These are phyloP conservation scores for Rhizomucor pusillus DNA, from an alignment of 371 early-diverging fungal species.

Conservation along the genomic window DNA sequence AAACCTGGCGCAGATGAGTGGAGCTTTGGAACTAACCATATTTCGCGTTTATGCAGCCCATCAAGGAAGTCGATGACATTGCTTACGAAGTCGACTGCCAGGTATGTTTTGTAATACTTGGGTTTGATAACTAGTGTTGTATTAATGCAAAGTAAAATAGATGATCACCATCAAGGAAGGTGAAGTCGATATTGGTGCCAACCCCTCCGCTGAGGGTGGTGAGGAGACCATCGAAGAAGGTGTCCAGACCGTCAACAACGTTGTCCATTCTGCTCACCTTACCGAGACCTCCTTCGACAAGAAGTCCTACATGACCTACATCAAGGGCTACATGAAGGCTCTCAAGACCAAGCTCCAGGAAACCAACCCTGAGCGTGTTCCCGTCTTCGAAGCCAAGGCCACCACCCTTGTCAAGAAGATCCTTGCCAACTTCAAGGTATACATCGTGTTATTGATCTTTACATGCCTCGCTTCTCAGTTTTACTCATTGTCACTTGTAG, in stretches of 20 bases:
- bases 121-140: neutral
- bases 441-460: neutral
- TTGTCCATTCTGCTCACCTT: constrained; percentile 83
- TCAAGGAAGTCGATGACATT: constrained; percentile 68
- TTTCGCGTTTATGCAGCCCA: constrained; percentile 27
- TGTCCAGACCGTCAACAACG: constrained; percentile 76
- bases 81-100: constrained; percentile 81
- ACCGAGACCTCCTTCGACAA: constrained; percentile 81
- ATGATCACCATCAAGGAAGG: constrained; percentile 67
- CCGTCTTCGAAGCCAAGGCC: constrained; percentile 70
- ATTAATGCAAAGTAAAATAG: constrained; percentile 6
- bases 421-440: constrained; percentile 70
- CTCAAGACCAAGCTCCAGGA: constrained; percentile 61
- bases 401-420: constrained; percentile 74
- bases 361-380: constrained; percentile 66
- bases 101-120: constrained; percentile 21
- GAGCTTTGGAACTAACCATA: no score
- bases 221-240: constrained; percentile 66
- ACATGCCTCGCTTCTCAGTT: neutral
- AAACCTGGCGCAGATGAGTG: no score
- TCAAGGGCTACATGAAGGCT: constrained; percentile 93
- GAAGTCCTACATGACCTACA: constrained; percentile 88
- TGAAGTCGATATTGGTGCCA: constrained; percentile 91
- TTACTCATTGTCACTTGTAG: constrained; percentile 5
- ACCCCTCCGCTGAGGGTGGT: constrained; percentile 89